Evolutionary conservation across 306 rosid species (phyloP).

Genomic region (Fragaria ananassa): DNA sequence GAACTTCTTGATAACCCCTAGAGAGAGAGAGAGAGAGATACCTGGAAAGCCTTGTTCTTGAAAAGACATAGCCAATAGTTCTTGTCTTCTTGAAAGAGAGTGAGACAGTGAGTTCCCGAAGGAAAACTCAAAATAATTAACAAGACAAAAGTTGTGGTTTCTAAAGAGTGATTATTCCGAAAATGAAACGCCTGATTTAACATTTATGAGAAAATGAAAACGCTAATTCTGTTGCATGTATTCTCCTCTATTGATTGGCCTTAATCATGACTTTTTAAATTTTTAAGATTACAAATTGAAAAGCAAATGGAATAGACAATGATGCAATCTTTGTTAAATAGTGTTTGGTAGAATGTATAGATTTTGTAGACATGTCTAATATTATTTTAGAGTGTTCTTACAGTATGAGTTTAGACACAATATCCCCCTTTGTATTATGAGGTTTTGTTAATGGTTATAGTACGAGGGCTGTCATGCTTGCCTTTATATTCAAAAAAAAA

Average conservation of each 20-base stretch:
- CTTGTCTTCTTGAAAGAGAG: conserved; percentile 9
- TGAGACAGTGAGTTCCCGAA: neutral
- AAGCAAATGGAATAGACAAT: too few relatives aligned
- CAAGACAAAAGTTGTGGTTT: neutral
- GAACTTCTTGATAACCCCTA: neutral
- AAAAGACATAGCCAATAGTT: conserved; percentile 3
- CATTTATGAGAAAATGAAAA: neutral
- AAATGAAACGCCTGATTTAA: neutral
- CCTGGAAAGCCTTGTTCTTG: conserved; percentile 15
- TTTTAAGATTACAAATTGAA: too few relatives aligned
- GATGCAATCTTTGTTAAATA: too few relatives aligned
- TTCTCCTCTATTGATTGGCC: neutral
- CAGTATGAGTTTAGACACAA: too few relatives aligned
- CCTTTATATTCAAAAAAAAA: too few relatives aligned
- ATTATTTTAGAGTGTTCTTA: too few relatives aligned
- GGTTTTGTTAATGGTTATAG: too few relatives aligned
- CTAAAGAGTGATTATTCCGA: neutral
- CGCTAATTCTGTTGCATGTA: neutral
- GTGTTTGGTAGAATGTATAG: too few relatives aligned
- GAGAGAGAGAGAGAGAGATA: neutral
- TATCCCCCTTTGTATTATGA: too few relatives aligned
- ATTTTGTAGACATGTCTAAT: too few relatives aligned
- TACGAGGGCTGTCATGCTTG: too few relatives aligned
- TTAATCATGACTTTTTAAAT: neutral
- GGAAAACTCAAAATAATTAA: neutral